Evolutionary conservation across 2,329 filamentous ascomycete species (phyloP).

Genomic region (Talaromyces funiculosus): DNA sequence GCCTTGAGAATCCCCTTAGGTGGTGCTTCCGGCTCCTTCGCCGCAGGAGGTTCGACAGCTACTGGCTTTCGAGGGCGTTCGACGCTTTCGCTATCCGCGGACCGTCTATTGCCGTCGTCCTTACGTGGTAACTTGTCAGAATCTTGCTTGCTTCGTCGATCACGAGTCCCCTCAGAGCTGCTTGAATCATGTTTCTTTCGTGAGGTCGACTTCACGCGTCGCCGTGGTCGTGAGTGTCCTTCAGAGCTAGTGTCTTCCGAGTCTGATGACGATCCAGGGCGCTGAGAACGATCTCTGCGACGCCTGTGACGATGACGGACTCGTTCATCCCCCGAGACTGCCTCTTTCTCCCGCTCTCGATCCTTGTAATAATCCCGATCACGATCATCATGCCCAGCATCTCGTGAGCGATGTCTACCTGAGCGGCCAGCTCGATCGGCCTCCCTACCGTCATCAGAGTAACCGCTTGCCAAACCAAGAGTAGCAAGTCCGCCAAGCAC

Average conservation of each 20-base stretch:
- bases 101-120: constrained; percentile 15
- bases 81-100: constrained; percentile 17
- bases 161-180: constrained; percentile 21
- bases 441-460: constrained; percentile 27
- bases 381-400: constrained; percentile 17
- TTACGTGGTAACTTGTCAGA: constrained; percentile 12
- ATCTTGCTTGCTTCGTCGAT: constrained; percentile 16
- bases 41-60: constrained; percentile 22
- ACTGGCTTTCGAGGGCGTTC: constrained; percentile 23
- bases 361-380: constrained; percentile 9
- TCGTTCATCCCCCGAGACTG: constrained; percentile 17
- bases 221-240: constrained; percentile 29
- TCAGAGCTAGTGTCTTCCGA: constrained; percentile 28
- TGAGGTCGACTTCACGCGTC: constrained; percentile 23
- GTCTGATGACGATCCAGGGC: constrained; percentile 16
- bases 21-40: constrained; percentile 56
- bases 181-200: constrained; percentile 22
- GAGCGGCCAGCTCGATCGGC: constrained; percentile 22
- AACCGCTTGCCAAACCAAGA: constrained; percentile 31
- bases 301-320: constrained; percentile 17
- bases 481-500: constrained; percentile 30
- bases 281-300: constrained; percentile 20
- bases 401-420: constrained; percentile 22
- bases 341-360: constrained; percentile 15
- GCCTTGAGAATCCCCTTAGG: constrained; percentile 81